A percentile compares a stretch with the other conserved stretches of the same genome.
Conservation (phyloP, 2,329 filamentous ascomycete species). For the Alternaria ethzedia region DNA sequence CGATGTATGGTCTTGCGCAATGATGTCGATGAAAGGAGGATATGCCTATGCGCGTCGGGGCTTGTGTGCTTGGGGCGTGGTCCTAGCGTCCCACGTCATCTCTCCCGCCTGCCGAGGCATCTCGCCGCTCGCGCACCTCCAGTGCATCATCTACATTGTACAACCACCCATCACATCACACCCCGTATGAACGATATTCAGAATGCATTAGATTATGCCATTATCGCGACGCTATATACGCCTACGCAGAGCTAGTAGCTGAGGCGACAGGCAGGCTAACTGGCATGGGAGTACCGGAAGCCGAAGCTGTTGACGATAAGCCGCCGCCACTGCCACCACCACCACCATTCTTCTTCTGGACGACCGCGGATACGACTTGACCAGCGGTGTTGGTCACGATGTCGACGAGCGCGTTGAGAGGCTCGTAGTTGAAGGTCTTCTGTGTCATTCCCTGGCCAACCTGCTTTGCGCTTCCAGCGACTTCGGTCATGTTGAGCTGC, state of each 20-base stretch:
- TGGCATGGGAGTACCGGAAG: conserved; percentile 36
- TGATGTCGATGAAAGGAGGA: background rate
- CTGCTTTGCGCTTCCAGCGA: conserved; percentile 43
- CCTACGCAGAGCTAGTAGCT: conserved; percentile 24
- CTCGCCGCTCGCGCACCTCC: background rate
- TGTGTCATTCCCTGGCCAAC: conserved; percentile 52
- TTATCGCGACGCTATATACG: background rate
- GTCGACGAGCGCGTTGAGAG: conserved; percentile 60
- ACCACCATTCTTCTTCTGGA: conserved; percentile 41
- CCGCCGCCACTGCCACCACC: conserved; percentile 18
- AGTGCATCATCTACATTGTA: background rate
- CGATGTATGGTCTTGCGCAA: too few relatives aligned
- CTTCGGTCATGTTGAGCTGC: conserved; percentile 63
- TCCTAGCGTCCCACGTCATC: background rate
- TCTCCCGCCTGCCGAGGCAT: background rate
- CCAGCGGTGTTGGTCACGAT: conserved; percentile 63
- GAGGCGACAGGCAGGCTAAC: conserved; percentile 39
- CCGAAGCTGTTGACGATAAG: conserved; percentile 20
- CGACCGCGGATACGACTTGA: conserved; percentile 61
- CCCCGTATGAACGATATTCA: background rate
- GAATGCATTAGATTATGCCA: conserved; percentile 18
- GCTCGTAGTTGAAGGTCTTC: conserved; percentile 60
- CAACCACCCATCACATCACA: background rate
- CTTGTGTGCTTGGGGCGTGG: background rate
- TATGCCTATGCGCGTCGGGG: background rate